A percentile compares a stretch with the other conserved stretches of the same genome.
These are phyloP conservation scores for Aegilops tauschii DNA, from an alignment of 176 grass and related monocot genomes.

Conservation along the genomic window DNA sequence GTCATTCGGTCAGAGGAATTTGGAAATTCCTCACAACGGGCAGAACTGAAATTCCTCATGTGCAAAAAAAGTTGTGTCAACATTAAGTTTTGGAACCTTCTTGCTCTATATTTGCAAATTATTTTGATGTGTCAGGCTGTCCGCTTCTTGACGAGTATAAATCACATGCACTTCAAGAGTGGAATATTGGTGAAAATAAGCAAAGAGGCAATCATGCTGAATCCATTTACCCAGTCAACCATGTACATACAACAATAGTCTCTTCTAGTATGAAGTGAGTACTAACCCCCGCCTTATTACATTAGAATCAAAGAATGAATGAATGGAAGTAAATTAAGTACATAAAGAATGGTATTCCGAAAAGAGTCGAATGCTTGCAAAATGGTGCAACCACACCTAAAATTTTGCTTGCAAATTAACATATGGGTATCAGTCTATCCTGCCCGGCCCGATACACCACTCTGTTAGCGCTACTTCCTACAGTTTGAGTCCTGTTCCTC, in stretches of 20 bases:
- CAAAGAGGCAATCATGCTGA: background rate
- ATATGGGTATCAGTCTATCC: slow-evolving; percentile 15
- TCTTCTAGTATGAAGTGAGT: background rate
- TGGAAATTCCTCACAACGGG: no score
- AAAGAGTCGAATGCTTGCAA: slow-evolving; percentile 5
- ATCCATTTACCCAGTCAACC: background rate
- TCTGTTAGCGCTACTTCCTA: slow-evolving; percentile 40
- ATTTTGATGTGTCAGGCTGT: background rate
- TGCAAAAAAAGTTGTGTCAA: no score
- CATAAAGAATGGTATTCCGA: slow-evolving; percentile 42
- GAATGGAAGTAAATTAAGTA: slow-evolving; percentile 44
- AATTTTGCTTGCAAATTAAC: slow-evolving; percentile 46
- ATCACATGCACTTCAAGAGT: background rate
- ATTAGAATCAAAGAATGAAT: slow-evolving; percentile 33
- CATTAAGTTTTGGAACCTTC: background rate
- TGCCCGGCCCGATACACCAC: background rate
- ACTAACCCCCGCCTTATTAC: slow-evolving; percentile 30
- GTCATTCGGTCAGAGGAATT: no score
- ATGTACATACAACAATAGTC: slow-evolving; percentile 13
- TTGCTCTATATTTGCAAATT: background rate
- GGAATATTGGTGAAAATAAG: background rate
- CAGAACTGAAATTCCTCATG: no score
- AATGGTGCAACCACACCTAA: slow-evolving; percentile 51
- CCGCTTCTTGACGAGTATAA: background rate
- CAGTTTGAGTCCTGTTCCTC: background rate